Evolutionary conservation across 352 stramenopile species (phyloP), one percentile per base, ranked within the genome.

Genomic region (Phytophthora ohioensis): DNA sequence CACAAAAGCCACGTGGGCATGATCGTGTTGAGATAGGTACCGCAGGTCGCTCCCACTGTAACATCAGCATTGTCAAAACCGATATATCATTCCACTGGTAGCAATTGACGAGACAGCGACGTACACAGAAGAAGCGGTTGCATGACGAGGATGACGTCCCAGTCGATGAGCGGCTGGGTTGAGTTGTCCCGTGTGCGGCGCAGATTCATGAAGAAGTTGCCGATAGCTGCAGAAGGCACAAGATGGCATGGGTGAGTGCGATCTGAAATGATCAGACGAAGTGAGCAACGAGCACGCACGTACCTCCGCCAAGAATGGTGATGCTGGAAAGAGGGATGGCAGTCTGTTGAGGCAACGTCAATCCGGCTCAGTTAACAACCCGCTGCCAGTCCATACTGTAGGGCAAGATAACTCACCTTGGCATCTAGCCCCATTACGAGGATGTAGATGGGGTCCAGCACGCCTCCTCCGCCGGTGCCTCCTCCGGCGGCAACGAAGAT

Each of bases 81-180:
- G 38, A 32, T 45, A 54, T 52, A 61, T 49, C 34, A 47, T 27
- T 27, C 21, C 21, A 27, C 21, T 27, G 21, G 21, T 46, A n/a
- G n/a, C n/a, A 15, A 21, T 35, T 30, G 36, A 46, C 30, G 15
- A 34, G 53, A 64, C 3, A 17, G 17, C 3, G n/a, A 80, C 81
- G 55, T 84, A 92, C 84, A 81, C 43, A 92, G 41, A 6, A 92
- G 69, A 71, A 98, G 82, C 5, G 97, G 97, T 77, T 99, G 95
- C 96, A 99, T 99, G 8, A 98, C 88, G 11, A 99, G 71, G 56
- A 99, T 98, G 36, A 99, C 82, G 77, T 99, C 96, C 97, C 97
- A 99, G 83, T 99, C 95, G 10, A 99, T 97, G 5, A 99, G 80
- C 15, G 96, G 93, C 41, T 93, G 68, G 56, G 97, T 91, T 2